Evolutionary conservation across 129 eudicot genomes (phyloP), one percentile per base, ranked within the genome.

Genomic region (Saussurea involucrata): DNA sequence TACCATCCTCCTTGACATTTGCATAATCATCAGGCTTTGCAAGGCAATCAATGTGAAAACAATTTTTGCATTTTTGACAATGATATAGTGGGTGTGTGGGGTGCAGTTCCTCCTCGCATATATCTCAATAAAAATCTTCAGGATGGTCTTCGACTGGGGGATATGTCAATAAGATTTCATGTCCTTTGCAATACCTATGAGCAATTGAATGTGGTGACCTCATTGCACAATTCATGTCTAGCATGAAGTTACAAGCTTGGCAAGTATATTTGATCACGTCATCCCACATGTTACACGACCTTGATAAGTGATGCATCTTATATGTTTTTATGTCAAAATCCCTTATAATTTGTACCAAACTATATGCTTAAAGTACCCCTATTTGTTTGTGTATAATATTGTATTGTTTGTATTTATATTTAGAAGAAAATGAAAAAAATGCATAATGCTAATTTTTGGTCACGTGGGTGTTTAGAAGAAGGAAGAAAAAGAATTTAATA

Each of bases 171-270:
- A 33, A 27, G 27, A 71, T 57, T 55, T 57, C 53, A 55, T 72
- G 77, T n/a, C 77, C 77, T 57, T 72, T 57, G 77, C 77, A 72
- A 72, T 29, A 29, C 77, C 77, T 58, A 29, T 73, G 77, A 31
- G 12, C 5, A 5, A 73, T 21, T 5, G 3, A 73, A 57, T 2
- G 46, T 9, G 77, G 77, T 0, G 49, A 32, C 24, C 32, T 10
- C 18, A 32, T 2, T 10, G 77, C 77, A 73, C 77, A 73, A 4
- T n/a, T n/a, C n/a, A n/a, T n/a, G 1, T 0, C 32, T 18, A 0
- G 57, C 8, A 10, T 11, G 68, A 32, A 57, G 57, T 58, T 6
- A 20, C 68, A 58, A 37, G 0, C 53, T 13, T 32, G 18, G 37
- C 77, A 73, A 57, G 53, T 31, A 15, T 32, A 73, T 5, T 68